phyloP scores from a whole-genome alignment of 768 basidiomycete genomes.

The Asterophora parasitica region DNA sequence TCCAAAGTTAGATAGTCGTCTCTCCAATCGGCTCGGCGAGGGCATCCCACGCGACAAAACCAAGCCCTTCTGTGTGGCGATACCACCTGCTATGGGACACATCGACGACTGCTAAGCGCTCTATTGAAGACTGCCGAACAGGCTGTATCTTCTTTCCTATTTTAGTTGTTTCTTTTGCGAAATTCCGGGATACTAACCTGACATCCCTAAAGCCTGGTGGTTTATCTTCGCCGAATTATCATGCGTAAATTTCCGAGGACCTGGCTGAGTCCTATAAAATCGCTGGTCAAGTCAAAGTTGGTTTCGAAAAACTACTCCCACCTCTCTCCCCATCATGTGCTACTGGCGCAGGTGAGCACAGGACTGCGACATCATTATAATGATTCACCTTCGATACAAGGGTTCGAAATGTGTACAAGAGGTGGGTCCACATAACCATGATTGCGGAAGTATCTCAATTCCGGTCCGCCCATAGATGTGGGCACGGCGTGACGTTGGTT shows the following conservation, averaged over 20 bases:
- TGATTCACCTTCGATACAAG: constrained; percentile 32
- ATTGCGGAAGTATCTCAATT: constrained; percentile 8
- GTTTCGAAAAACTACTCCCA: constrained; percentile 2
- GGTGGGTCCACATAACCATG: constrained; percentile 28
- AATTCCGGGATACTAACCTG: constrained; percentile 11
- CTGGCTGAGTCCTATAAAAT: constrained; percentile 24
- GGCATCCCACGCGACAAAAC: constrained; percentile 17
- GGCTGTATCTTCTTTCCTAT: constrained; percentile 15
- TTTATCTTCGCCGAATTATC: constrained; percentile 12
- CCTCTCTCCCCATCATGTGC: constrained; percentile 40
- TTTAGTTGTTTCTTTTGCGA: constrained; percentile 11
- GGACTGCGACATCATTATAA: neutral
- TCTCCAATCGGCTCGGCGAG: neutral
- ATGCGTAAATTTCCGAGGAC: constrained; percentile 17
- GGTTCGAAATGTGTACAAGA: constrained; percentile 51
- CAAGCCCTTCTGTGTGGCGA: constrained; percentile 12
- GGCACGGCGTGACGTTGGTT: constrained; percentile 49
- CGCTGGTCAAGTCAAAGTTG: constrained; percentile 8
- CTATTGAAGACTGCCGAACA: constrained; percentile 12
- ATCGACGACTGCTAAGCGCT: neutral
- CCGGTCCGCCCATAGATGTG: constrained; percentile 36
- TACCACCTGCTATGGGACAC: constrained; percentile 5
- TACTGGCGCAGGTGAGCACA: constrained; percentile 52
- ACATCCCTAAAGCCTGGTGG: constrained; percentile 5
- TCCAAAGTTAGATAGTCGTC: constrained; percentile 3